Percentiles rank a stretch among this genome's conserved stretches.
Evolutionary conservation across 352 stramenopile species (phyloP).

Genomic region (Phytopythium chamaehyphon): DNA sequence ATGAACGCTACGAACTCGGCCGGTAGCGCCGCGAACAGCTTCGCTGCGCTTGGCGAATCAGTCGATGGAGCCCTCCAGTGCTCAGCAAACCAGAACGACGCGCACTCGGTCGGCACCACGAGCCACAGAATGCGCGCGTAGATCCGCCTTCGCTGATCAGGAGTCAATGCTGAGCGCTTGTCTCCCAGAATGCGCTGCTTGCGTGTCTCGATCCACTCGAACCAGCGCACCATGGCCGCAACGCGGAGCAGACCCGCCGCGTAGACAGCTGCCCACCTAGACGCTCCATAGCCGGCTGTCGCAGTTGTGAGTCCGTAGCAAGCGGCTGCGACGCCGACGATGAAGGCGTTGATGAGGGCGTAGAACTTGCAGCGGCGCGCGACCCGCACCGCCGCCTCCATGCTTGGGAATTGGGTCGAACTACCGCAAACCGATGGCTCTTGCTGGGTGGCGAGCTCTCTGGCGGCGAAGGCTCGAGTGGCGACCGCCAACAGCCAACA

Average conservation of each 20-base stretch:
- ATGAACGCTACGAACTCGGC: conserved; percentile 60
- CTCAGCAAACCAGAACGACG: conserved; percentile 49
- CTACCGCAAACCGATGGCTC: too few species aligned
- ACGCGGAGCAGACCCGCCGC: conserved; percentile 45
- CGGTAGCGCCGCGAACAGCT: conserved; percentile 16
- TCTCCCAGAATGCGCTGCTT: conserved; percentile 63
- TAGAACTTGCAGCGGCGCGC: conserved; percentile 76
- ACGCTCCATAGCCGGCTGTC: neutral
- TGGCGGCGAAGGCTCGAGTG: neutral
- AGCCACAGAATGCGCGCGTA: conserved; percentile 61
- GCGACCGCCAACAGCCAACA: neutral
- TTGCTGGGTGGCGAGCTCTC: neutral
- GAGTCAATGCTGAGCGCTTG: conserved; percentile 47
- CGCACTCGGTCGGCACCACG: conserved; percentile 65
- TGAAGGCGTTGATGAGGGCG: conserved; percentile 79
- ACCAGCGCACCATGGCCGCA: conserved; percentile 60
- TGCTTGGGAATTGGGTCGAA: too few species aligned
- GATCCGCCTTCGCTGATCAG: conserved; percentile 35
- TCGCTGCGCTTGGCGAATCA: neutral
- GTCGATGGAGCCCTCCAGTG: conserved; percentile 3
- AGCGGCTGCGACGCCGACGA: conserved; percentile 41
- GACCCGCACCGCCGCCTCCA: conserved; percentile 8
- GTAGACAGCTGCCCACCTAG: conserved; percentile 27
- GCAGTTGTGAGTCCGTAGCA: conserved; percentile 15
- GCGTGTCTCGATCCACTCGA: conserved; percentile 74